phyloP scores from a whole-genome alignment of 139 green algal genomes.

The Marvania coccoides region DNA sequence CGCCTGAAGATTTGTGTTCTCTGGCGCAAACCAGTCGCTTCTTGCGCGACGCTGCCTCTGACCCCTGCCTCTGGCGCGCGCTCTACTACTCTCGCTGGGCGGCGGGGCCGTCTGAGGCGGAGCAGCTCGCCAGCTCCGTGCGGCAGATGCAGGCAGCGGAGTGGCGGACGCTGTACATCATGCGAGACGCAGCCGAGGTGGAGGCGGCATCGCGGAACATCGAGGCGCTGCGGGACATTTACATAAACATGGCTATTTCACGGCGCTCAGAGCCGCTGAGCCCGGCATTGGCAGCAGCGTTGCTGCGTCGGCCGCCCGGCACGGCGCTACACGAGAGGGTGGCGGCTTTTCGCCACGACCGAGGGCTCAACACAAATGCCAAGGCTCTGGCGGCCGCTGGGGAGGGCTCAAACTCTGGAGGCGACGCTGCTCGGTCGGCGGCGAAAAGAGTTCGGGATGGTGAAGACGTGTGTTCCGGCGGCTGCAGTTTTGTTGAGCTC shows the following conservation, averaged over 20 bases:
- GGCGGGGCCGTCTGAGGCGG: background rate
- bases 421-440: background rate
- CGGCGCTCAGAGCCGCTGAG: conserved; percentile 7
- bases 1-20: conserved; percentile 22
- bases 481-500: background rate
- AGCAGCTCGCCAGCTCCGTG: background rate
- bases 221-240: conserved; percentile 4
- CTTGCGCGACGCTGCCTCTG: background rate
- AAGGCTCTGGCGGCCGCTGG: background rate
- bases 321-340: background rate
- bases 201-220: background rate
- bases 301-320: background rate
- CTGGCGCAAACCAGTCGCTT: background rate
- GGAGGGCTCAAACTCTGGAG: background rate
- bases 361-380: background rate
- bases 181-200: conserved; percentile 7
- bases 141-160: background rate
- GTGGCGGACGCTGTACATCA: conserved; percentile 17
- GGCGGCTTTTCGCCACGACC: conserved; percentile 1
- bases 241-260: conserved; percentile 10
- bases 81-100: conserved; percentile 26
- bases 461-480: background rate
- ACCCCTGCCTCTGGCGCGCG: conserved; percentile 28
- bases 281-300: background rate
- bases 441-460: background rate